phyloP scores from a whole-genome alignment of 2,329 filamentous ascomycete genomes.

The Biscogniauxia sp. region DNA sequence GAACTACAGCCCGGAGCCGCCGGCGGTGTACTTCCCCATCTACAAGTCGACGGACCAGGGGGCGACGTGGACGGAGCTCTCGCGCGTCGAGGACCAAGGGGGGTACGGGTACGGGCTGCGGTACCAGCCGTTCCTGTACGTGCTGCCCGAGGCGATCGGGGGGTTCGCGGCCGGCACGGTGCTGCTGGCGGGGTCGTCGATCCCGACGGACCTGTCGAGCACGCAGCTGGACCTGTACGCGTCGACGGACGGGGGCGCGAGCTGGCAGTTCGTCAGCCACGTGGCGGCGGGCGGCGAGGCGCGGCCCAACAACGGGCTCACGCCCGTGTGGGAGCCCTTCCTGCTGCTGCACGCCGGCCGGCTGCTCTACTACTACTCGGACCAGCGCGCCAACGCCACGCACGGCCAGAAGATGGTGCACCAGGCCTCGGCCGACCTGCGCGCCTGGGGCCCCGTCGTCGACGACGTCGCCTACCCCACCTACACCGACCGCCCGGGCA shows the following conservation, averaged over 20 bases:
- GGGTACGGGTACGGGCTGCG: constrained; percentile 64
- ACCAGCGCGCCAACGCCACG: constrained; percentile 59
- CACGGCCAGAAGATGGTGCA: constrained; percentile 70
- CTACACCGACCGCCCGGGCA: constrained; percentile 33
- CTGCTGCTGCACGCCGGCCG: constrained; percentile 56
- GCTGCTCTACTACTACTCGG: constrained; percentile 67
- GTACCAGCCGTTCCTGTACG: constrained; percentile 68
- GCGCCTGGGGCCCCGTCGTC: constrained; percentile 56
- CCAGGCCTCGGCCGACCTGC: constrained; percentile 58
- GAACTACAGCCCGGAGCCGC: constrained; percentile 56
- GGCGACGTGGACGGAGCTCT: constrained; percentile 61
- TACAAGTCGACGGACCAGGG: constrained; percentile 53
- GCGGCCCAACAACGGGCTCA: constrained; percentile 60
- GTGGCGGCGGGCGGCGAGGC: constrained; percentile 64
- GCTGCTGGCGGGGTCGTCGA: constrained; percentile 59
- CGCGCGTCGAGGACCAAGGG: constrained; percentile 60
- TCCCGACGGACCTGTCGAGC: constrained; percentile 55
- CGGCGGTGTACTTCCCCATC: constrained; percentile 53
- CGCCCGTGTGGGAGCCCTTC: constrained; percentile 73
- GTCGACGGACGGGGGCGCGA: constrained; percentile 56
- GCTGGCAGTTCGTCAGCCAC: constrained; percentile 66
- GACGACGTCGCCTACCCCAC: constrained; percentile 58
- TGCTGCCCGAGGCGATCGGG: constrained; percentile 57
- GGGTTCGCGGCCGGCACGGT: constrained; percentile 61
- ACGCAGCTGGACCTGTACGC: constrained; percentile 71